phyloP scores from a whole-genome alignment of 225 moss, liverwort and hornwort genomes.

The Polytrichum formosum region DNA sequence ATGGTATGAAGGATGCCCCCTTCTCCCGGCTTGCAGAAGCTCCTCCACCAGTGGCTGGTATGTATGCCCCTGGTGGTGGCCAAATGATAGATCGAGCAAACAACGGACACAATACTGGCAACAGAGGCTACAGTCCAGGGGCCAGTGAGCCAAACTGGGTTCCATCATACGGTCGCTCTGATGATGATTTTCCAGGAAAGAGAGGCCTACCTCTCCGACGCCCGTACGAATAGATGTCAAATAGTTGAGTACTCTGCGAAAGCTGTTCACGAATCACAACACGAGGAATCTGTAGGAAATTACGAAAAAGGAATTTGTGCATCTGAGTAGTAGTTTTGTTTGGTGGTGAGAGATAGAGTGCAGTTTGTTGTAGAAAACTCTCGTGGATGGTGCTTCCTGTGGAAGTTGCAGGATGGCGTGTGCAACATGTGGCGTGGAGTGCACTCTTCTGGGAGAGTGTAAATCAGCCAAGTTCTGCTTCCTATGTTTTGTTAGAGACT shows the following conservation, averaged over 20 bases:
- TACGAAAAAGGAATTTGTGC: slow-evolving; percentile 45
- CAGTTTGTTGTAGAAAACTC: slow-evolving; percentile 20
- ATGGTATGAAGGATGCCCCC: slow-evolving; percentile 67
- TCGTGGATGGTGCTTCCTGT: neutral
- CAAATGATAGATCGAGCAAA: slow-evolving; percentile 52
- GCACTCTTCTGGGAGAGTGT: neutral
- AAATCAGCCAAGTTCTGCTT: slow-evolving; percentile 26
- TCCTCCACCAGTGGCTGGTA: slow-evolving; percentile 37
- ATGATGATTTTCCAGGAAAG: slow-evolving; percentile 90
- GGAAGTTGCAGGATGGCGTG: neutral
- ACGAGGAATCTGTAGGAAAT: slow-evolving; percentile 26
- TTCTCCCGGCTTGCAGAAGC: slow-evolving; percentile 97
- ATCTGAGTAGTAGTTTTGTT: slow-evolving; percentile 44
- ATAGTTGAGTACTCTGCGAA: slow-evolving; percentile 18
- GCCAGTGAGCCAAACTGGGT: slow-evolving; percentile 61
- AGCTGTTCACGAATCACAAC: slow-evolving; percentile 10
- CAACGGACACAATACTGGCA: slow-evolving; percentile 48
- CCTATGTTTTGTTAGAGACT: slow-evolving; percentile 29
- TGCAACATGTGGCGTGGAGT: neutral
- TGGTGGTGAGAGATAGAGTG: slow-evolving; percentile 17
- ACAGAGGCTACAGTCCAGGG: slow-evolving; percentile 54
- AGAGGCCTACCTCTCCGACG: slow-evolving; percentile 81
- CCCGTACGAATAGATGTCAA: slow-evolving; percentile 38
- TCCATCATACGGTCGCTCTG: slow-evolving; percentile 50
- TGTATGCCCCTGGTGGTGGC: slow-evolving; percentile 41